Evolutionary conservation across 805 yeast genomes (phyloP), one percentile per base, ranked within the genome.

Genomic region (Limtongozyma cylindracea): DNA sequence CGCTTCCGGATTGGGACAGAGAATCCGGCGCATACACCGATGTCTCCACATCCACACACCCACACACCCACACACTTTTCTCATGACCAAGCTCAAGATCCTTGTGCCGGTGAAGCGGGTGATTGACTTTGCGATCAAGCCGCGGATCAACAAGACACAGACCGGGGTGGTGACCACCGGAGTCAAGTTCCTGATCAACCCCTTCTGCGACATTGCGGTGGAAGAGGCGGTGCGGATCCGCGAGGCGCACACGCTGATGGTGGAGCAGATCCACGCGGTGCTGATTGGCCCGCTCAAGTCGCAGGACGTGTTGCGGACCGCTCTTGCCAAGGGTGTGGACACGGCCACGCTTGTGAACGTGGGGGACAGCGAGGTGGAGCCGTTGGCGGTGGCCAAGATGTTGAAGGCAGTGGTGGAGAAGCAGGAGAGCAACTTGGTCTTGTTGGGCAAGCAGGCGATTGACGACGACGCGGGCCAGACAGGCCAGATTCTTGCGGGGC

Each of bases 171-270:
- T 80, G 33, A 65, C 84, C 24, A 63, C 72, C 30, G 95, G 94
- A 26, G 76, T 77, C 32, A 84, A 84, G 49, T 80, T 71, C 54
- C 63, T 78, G 38, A 77, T 84, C 44, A 88, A 88, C 43, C 98
- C 99, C 25, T 88, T 88, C 47, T 88, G 92, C 49, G 98, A 88
- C 47, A 88, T 88, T 40, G 98, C 98, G 6, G 64, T 88, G 23
- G 98, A 88, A 47, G 98, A 88, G 45, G 91, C 96, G 1, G 52
- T 82, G 19, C 62, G 70, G 33, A 59, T 88, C 34, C 66, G 60
- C 36, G 78, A 72, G 32, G 52, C 53, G 18, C 47, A 71, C 41
- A 67, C 69, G 36, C 58, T 41, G 7, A 43, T 61, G 22, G 92
- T 80, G 10, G 92, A 78, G 31, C 51, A 56, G 22, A 68, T 84